Base-by-base conservation (phyloP, 257 asterid genomes). In the Gentiana macrophylla region DNA sequence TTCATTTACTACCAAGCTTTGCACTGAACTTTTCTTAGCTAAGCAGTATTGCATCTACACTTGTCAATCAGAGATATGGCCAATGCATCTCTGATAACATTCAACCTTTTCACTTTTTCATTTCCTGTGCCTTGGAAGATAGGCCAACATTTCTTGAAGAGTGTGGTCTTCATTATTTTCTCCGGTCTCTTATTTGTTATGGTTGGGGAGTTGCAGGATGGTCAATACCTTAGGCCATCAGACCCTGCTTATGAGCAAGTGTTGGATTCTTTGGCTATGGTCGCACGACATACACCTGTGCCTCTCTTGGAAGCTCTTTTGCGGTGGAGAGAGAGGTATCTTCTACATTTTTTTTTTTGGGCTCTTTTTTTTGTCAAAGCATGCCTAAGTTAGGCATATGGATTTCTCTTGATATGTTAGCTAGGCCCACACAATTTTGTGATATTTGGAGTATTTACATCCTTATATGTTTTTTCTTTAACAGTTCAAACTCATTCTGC, bases 221-320 rank as follows among this genome's bases (percentile, higher is more conserved):
- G 99, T 44, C 99, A 92, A 67, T 92, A 92, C 71, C 99, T 92
- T 72, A 84, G 97, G 59, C 97, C 97, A 63, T 88, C 99, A 55
- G 99, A 92, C 64, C 99, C 99, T 34, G 95, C 97, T 48, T 92
- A 92, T 67, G 99, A 92, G 73, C 99, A 92, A 85, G 99, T 92
- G 57, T 63, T 92, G 62, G 99, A 92, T 78, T 92, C 99, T 57
- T 74, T 92, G 78, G 99, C 99, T 53, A 88, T 92, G 97, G 97
- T 92, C 62, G 99, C 99, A 47, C 88, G 97, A 2, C 99, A 92
- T 62, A 88, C 97, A 33, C 99, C 99, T 56, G 95, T 85, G 62
- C 99, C 99, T 54, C 84, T 92, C 65, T 69, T 92, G 56, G 99
- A 92, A 77, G 99, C 99, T 68, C 97, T 92, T 67, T 70, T 75